A percentile compares a stretch with the other conserved stretches of the same genome.
Evolutionary conservation across 1,139 yeast genomes (phyloP).

Genomic region (Diutina neorugosa): DNA sequence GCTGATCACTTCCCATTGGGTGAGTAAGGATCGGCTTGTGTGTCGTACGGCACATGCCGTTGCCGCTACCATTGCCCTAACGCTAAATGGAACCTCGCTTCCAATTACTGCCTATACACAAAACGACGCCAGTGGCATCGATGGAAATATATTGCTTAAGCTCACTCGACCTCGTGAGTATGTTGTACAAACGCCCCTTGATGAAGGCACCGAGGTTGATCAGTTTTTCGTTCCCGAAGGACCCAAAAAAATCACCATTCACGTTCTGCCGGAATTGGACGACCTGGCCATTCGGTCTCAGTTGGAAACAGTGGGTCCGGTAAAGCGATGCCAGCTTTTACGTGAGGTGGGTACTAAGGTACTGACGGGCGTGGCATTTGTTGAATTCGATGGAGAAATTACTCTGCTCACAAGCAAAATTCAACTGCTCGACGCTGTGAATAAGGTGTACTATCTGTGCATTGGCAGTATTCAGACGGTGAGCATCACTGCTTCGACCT

Average conservation of each 20-base stretch:
- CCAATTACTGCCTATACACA: constrained; percentile 7
- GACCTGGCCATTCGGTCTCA: constrained; percentile 12
- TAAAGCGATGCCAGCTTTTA: constrained; percentile 20
- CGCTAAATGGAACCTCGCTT: constrained; percentile 30
- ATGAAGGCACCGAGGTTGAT: constrained; percentile 10
- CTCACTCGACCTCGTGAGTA: constrained; percentile 54
- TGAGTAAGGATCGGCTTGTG: constrained; percentile 23
- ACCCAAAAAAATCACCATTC: constrained; percentile 23
- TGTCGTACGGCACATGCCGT: constrained; percentile 39
- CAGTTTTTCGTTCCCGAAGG: constrained; percentile 20
- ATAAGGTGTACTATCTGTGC: constrained; percentile 23
- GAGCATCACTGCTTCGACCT: constrained; percentile 15
- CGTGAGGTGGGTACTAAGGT: constrained; percentile 26
- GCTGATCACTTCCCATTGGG: constrained; percentile 22
- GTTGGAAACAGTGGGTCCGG: constrained; percentile 15
- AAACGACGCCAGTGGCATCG: background rate
- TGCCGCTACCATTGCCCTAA: constrained; percentile 48
- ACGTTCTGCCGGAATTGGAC: constrained; percentile 15
- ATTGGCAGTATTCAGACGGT: constrained; percentile 11
- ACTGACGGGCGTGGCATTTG: constrained; percentile 29
- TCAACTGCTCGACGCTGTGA: constrained; percentile 11
- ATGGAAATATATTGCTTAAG: constrained; percentile 12
- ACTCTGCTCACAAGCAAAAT: constrained; percentile 10
- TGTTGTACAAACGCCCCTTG: constrained; percentile 26
- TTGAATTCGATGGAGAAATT: constrained; percentile 19